Evolutionary conservation across 495 filamentous ascomycete species (phyloP).

Genomic region (Aspergillus avenaceus): DNA sequence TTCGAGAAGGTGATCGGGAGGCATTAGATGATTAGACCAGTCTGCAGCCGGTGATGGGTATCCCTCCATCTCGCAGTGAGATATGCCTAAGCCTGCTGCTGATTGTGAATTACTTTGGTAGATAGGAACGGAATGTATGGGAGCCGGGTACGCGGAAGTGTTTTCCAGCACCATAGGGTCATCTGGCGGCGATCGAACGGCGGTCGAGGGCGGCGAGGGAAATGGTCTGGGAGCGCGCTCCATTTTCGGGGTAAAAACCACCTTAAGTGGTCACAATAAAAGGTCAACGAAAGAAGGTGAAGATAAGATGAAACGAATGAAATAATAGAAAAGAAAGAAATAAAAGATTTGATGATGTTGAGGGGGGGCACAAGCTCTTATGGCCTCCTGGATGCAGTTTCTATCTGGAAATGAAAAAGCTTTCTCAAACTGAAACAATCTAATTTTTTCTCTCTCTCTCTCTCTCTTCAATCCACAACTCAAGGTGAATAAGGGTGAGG

Average conservation of each 20-base stretch:
- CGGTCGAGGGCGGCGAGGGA: conserved; percentile 6
- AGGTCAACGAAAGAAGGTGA: not conserved
- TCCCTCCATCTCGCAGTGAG: conserved; percentile 22
- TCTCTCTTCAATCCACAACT: not conserved
- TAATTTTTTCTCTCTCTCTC: too few relatives aligned
- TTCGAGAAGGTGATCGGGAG: conserved; percentile 12
- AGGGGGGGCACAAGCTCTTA: too few relatives aligned
- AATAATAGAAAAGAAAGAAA: too few relatives aligned
- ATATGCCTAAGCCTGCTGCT: conserved; percentile 30
- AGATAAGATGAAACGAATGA: not conserved
- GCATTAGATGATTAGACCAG: conserved; percentile 18
- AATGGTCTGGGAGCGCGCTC: conserved; percentile 9
- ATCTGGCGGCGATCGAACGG: conserved; percentile 2
- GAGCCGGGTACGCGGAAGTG: conserved; percentile 17
- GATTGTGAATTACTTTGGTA: conserved; percentile 13
- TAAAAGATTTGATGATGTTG: too few relatives aligned
- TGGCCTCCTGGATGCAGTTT: too few relatives aligned
- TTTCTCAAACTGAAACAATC: not conserved
- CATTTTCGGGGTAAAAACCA: conserved; percentile 12
- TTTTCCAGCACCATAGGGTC: conserved; percentile 12
- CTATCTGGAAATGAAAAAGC: not conserved
- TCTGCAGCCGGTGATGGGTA: conserved; percentile 11
- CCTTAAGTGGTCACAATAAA: not conserved
- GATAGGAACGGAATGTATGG: conserved; percentile 10
- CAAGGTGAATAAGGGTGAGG: conserved; percentile 2